Evolutionary conservation across 2,329 filamentous ascomycete genomes (phyloP).

Genomic region (Aspergillus ochraceus): DNA sequence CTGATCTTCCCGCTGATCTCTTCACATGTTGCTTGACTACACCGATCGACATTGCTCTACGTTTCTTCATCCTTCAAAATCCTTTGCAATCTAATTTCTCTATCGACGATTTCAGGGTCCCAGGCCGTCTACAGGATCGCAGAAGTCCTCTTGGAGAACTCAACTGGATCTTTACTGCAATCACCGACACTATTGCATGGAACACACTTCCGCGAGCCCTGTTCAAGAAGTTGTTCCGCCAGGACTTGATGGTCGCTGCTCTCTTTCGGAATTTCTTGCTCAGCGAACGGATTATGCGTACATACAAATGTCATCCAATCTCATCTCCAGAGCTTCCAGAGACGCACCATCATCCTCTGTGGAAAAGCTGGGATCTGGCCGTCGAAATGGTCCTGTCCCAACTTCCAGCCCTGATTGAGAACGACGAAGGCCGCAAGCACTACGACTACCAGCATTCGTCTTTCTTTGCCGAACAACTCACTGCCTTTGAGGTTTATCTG

Average conservation of each 20-base stretch:
- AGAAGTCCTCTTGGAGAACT: slow-evolving; percentile 91
- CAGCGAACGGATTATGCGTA: slow-evolving; percentile 91
- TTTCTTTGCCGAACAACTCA: slow-evolving; percentile 96
- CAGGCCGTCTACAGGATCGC: slow-evolving; percentile 86
- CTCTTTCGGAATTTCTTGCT: slow-evolving; percentile 95
- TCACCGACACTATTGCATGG: slow-evolving; percentile 98
- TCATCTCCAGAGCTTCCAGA: slow-evolving; percentile 90
- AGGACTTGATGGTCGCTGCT: slow-evolving; percentile 98
- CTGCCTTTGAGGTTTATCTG: slow-evolving; percentile 94
- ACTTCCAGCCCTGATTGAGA: slow-evolving; percentile 76
- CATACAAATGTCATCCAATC: slow-evolving; percentile 92
- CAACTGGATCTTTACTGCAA: slow-evolving; percentile 99
- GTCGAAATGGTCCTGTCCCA: slow-evolving; percentile 94
- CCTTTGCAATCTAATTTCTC: slow-evolving; percentile 68
- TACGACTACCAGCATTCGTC: slow-evolving; percentile 93
- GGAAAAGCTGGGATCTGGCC: slow-evolving; percentile 96
- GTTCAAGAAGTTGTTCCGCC: slow-evolving; percentile 95
- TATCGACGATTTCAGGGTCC: slow-evolving; percentile 82
- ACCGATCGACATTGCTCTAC: slow-evolving; percentile 93
- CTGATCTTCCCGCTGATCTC: slow-evolving; percentile 85
- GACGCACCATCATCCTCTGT: slow-evolving; percentile 90
- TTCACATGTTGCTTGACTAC: slow-evolving; percentile 96
- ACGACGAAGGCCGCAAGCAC: slow-evolving; percentile 70
- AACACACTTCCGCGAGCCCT: slow-evolving; percentile 85
- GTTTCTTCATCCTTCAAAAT: slow-evolving; percentile 95